Evolutionary conservation across 192 early-diverging fungal genomes (phyloP), one percentile per base, ranked within the genome.

Genomic region (Dispira simplex): DNA sequence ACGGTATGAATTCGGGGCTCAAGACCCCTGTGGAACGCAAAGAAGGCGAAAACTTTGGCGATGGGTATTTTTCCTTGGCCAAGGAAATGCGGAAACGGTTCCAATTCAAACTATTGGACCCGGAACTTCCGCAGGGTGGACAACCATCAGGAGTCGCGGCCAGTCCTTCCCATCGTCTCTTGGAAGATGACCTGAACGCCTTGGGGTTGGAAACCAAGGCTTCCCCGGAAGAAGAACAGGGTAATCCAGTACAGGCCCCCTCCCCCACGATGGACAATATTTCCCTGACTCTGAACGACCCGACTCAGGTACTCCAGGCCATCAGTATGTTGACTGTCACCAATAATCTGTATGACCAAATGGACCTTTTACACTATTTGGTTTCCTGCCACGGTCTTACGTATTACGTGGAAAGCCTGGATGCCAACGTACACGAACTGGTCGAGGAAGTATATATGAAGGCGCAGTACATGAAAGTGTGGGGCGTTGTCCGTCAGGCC

Each of bases 391-490:
- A 81, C 9, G 83, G 82, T 14, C 62, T 78, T 12, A 78, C 83
- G 11, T 81, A 75, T 59, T 74, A 73, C 32, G 68, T 90, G 63
- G 74, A 69, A 11, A 70, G 71, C 39, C 44, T 81, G 51, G 74
- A 78, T 57, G 75, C 78, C 11, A 81, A 79, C 6, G 71, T 91
- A 13, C 57, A 68, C n/a, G 72, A 75, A 12, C 64, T 93, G 28
- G 66, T 93, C 14, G 86, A 89, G 68, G 89, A 93, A 68, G 83
- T 93, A 16, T 93, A 93, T 68, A 72, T 78, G 58, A 90, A 90
- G 64, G 85, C 88, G 1, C 79, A 86, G 48, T 74, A 80, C 57
- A 69, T 84, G 27, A 80, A 83, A 57, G 74, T 82, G 28, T 93
- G 90, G 90, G 81, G 78, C 44, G 83, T 91, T 62, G 87, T 89